These are phyloP conservation scores for Inonotus hispidus DNA, from an alignment of 1,284 basidiomycete species.

Conservation along the genomic window DNA sequence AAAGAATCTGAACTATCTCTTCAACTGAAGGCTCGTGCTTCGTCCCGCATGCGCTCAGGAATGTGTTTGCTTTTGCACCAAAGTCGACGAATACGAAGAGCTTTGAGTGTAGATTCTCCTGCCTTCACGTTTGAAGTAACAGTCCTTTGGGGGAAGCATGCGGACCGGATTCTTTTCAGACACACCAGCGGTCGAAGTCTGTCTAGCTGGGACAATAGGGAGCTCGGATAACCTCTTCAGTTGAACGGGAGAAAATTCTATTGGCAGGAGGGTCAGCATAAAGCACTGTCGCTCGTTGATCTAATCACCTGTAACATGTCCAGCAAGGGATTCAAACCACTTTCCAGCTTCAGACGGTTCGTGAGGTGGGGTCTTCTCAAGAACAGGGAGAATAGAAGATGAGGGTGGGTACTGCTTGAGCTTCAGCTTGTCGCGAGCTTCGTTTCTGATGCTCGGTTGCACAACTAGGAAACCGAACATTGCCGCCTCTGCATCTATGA, in stretches of 20 bases:
- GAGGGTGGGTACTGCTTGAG: conserved; percentile 73
- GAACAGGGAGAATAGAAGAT: conserved; percentile 53
- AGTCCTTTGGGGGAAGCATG: conserved; percentile 58
- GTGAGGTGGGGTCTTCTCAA: conserved; percentile 61
- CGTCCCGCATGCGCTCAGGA: conserved; percentile 85
- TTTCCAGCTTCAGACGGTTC: conserved; percentile 50
- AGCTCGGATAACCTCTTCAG: conserved; percentile 43
- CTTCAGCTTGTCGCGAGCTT: conserved; percentile 63
- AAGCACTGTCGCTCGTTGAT: conserved; percentile 18
- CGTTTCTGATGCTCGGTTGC: conserved; percentile 51
- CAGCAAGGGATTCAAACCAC: conserved; percentile 78
- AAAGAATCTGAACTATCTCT: conserved; percentile 64
- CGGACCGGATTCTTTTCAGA: conserved; percentile 30
- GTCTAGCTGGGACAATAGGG: conserved; percentile 48
- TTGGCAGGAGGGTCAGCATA: conserved; percentile 1
- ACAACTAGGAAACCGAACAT: conserved; percentile 73
- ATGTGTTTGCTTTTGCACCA: conserved; percentile 76
- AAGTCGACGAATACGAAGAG: conserved; percentile 90
- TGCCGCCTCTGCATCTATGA: conserved; percentile 65
- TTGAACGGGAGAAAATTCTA: conserved; percentile 48
- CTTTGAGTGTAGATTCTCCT: conserved; percentile 63
- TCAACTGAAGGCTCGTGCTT: conserved; percentile 84
- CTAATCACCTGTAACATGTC: conserved; percentile 58
- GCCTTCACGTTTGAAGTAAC: conserved; percentile 56
- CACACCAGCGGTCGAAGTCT: conserved; percentile 24